Base-by-base conservation (phyloP, 495 filamentous ascomycete species). In the Cenococcum geophilum region DNA sequence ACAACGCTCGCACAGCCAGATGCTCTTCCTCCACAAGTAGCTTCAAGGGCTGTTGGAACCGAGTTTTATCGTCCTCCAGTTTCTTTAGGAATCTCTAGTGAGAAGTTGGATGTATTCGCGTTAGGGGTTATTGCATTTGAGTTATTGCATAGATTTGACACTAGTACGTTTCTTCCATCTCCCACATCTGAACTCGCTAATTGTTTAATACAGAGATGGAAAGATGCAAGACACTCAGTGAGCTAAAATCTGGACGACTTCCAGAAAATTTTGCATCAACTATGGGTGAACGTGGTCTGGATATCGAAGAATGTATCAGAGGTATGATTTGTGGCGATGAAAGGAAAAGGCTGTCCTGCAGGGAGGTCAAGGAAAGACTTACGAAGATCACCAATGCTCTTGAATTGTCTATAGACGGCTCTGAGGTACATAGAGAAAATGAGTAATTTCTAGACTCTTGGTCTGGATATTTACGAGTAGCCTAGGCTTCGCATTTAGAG, bases 51-150 rank as follows among this genome's bases (percentile, higher is more conserved):
- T 3, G 72, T 72, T 1, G 76, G 76, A 5, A 78, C 76, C 9
- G 64, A 64, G 23, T 63, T 74, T 50, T 79, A 79, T 49, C 48
- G 68, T 4, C 73, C 76, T 22, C 43, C 56, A n/a, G 34, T 10
- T 8, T 45, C 22, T 27, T 21, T 40, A 23, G 9, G 23, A 12
- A 6, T 32, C 14, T 52, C 58, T 4, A 66, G 58, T 36, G 61
- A 69, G 48, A 71, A 74, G 54, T 61, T 76, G 40, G 77, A 79
- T 61, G 68, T 78, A 0, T 79, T 68, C 55, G 68, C 73, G 12
- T 55, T 78, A 8, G 76, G 76, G 9, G 66, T 78, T 14, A 68
- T 78, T 20, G 65, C 65, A 4, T 72, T 76, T 47, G 76, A 78
- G 66, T 58, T 77, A 27, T 36, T 74, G 21, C 66, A 55, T 20